Percentiles rank a stretch among this genome's conserved stretches.
Evolutionary conservation across 2,329 filamentous ascomycete species (phyloP).

Genomic region (Pyricularia pennisetigena): DNA sequence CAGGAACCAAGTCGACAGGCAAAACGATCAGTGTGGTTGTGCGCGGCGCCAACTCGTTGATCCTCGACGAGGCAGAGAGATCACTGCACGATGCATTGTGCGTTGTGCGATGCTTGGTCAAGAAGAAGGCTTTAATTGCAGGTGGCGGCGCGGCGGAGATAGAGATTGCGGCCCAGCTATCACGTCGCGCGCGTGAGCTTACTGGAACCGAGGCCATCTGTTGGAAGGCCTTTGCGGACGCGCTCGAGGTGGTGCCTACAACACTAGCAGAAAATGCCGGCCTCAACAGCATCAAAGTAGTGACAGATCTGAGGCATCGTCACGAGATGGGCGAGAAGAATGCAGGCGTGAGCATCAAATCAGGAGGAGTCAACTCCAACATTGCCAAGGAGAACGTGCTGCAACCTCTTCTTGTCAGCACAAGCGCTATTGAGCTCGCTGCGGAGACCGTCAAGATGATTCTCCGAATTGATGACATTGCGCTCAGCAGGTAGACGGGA

Average conservation of each 20-base stretch:
- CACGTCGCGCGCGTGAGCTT: constrained; percentile 71
- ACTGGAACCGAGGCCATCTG: constrained; percentile 93
- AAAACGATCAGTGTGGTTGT: constrained; percentile 94
- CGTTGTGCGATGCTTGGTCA: constrained; percentile 92
- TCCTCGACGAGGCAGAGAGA: constrained; percentile 94
- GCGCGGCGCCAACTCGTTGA: constrained; percentile 86
- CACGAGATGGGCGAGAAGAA: constrained; percentile 94
- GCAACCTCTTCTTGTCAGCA: constrained; percentile 92
- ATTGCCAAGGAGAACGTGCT: constrained; percentile 95
- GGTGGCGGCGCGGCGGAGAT: constrained; percentile 95
- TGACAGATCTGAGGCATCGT: constrained; percentile 87
- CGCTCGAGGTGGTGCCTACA: constrained; percentile 93
- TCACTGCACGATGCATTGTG: constrained; percentile 95
- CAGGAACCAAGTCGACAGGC: constrained; percentile 71
- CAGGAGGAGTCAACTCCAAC: constrained; percentile 91
- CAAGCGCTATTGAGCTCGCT: constrained; percentile 91
- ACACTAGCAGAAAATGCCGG: constrained; percentile 96
- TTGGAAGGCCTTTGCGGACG: constrained; percentile 98
- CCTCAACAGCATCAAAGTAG: constrained; percentile 96
- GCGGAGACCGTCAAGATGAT: constrained; percentile 98
- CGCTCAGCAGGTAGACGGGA: constrained; percentile 43
- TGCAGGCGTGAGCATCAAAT: constrained; percentile 96
- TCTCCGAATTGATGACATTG: constrained; percentile 58
- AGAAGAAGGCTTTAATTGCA: constrained; percentile 98
- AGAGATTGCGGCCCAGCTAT: constrained; percentile 82